phyloP scores from a whole-genome alignment of 2,329 filamentous ascomycete species.

The Aspergillus hiratsukae region DNA sequence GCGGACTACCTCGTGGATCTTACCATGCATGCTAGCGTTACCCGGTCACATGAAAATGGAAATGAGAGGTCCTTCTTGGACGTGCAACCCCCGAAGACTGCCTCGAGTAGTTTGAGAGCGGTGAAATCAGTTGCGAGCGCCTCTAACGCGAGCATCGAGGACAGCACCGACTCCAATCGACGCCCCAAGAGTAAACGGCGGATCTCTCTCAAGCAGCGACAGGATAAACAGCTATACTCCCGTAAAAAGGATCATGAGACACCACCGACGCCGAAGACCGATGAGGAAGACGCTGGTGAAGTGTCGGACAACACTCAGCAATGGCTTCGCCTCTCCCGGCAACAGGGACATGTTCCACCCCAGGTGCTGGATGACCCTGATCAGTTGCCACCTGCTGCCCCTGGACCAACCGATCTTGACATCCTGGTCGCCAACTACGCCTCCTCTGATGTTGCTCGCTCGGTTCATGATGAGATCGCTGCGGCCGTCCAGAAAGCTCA shows the following conservation, averaged over 20 bases:
- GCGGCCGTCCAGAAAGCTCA: slow-evolving; percentile 61
- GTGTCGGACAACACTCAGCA: slow-evolving; percentile 50
- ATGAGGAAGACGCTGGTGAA: slow-evolving; percentile 56
- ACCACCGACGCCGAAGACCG: slow-evolving; percentile 58
- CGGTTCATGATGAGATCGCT: slow-evolving; percentile 73
- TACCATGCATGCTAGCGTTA: slow-evolving; percentile 84
- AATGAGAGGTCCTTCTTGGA: slow-evolving; percentile 52
- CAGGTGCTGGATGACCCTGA: slow-evolving; percentile 67
- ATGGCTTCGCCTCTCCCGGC: slow-evolving; percentile 58
- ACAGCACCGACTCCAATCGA: slow-evolving; percentile 56
- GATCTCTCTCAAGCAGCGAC: slow-evolving; percentile 76
- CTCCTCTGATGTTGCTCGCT: slow-evolving; percentile 69
- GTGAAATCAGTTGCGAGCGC: slow-evolving; percentile 88
- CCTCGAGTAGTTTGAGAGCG: slow-evolving; percentile 79
- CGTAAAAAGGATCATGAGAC: slow-evolving; percentile 63
- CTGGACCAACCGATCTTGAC: slow-evolving; percentile 72
- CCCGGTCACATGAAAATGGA: slow-evolving; percentile 52
- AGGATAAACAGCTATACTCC: slow-evolving; percentile 87
- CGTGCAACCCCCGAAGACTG: slow-evolving; percentile 61
- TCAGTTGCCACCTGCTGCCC: slow-evolving; percentile 55
- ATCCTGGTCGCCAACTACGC: slow-evolving; percentile 71
- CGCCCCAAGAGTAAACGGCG: slow-evolving; percentile 67
- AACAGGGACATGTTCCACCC: slow-evolving; percentile 50
- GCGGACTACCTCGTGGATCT: slow-evolving; percentile 96
- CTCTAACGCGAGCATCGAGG: slow-evolving; percentile 69